Evolutionary conservation across 2,329 filamentous ascomycete species (phyloP).

Genomic region (Thermothelomyces thermophilus): DNA sequence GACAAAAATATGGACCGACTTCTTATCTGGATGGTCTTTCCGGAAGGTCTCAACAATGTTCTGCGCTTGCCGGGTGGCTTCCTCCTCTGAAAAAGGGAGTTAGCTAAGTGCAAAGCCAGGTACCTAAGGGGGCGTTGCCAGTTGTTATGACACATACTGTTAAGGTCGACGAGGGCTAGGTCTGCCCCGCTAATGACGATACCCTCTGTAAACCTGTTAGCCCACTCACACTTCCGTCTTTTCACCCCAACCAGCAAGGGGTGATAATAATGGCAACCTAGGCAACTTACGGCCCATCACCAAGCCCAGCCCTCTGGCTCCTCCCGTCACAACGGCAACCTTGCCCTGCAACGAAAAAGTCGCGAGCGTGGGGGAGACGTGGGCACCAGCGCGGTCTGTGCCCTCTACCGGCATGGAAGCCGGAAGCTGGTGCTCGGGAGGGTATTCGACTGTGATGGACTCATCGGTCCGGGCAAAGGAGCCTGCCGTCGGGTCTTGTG

Average conservation of each 20-base stretch:
- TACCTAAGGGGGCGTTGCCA: too few relatives aligned
- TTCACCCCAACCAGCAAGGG: neutral
- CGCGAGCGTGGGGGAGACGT: slow-evolving; percentile 78
- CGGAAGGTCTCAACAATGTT: slow-evolving; percentile 69
- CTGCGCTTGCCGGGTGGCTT: slow-evolving; percentile 70
- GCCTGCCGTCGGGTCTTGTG: slow-evolving; percentile 34
- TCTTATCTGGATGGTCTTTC: slow-evolving; percentile 69
- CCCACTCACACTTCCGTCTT: too few relatives aligned
- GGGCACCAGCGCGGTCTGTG: slow-evolving; percentile 58
- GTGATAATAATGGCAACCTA: neutral
- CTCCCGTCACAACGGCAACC: slow-evolving; percentile 81
- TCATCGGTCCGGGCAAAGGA: slow-evolving; percentile 75
- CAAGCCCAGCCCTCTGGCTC: slow-evolving; percentile 79
- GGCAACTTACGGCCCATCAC: slow-evolving; percentile 63
- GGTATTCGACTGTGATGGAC: slow-evolving; percentile 71
- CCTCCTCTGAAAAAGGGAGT: slow-evolving; percentile 56
- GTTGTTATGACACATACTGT: slow-evolving; percentile 54
- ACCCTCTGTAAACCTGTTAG: slow-evolving; percentile 44
- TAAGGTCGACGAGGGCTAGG: slow-evolving; percentile 88
- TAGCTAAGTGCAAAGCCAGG: neutral
- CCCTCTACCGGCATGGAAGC: slow-evolving; percentile 64
- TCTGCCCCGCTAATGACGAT: slow-evolving; percentile 83
- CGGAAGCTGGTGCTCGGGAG: slow-evolving; percentile 66
- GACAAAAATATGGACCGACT: slow-evolving; percentile 37
- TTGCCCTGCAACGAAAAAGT: slow-evolving; percentile 81